phyloP scores from a whole-genome alignment of 805 yeast genomes.

The Wickerhamiella parazyma region DNA sequence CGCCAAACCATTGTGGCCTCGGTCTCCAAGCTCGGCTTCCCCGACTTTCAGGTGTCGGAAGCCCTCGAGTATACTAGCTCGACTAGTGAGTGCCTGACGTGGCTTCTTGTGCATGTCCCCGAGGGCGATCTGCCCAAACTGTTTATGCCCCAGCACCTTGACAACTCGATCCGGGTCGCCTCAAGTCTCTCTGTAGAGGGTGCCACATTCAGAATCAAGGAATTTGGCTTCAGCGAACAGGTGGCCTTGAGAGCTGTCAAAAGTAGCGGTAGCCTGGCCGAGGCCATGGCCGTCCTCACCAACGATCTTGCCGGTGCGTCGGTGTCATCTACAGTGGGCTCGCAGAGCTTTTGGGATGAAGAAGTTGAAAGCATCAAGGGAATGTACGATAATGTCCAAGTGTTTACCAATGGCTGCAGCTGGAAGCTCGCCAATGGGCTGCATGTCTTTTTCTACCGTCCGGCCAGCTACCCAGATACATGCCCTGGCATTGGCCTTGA shows the following conservation, averaged over 20 bases:
- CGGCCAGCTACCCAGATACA: constrained; percentile 45
- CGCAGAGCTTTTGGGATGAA: constrained; percentile 47
- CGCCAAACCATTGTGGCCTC: constrained; percentile 14
- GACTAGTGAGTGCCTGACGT: constrained; percentile 45
- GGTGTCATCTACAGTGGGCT: constrained; percentile 1
- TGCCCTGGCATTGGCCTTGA: constrained; percentile 58
- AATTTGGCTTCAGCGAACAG: constrained; percentile 58
- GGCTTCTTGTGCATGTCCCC: constrained; percentile 80
- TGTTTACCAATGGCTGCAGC: constrained; percentile 7
- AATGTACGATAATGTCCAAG: constrained; percentile 35
- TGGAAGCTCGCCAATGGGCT: constrained; percentile 11
- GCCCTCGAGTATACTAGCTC: constrained; percentile 42
- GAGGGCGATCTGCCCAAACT: constrained; percentile 76
- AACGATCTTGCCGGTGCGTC: constrained; percentile 17
- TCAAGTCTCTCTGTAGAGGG: constrained; percentile 32
- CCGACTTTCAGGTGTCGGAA: constrained; percentile 55
- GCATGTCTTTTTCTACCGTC: constrained; percentile 29
- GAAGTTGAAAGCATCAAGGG: constrained; percentile 57
- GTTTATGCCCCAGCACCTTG: constrained; percentile 17
- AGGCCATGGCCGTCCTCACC: constrained; percentile 34
- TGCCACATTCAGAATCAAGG: constrained; percentile 41
- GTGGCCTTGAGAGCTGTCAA: constrained; percentile 42
- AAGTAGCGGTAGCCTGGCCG: constrained; percentile 12
- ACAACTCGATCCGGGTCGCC: constrained; percentile 5
- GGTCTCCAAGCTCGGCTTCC: constrained; percentile 48